A percentile compares a stretch with the other conserved stretches of the same genome.
These are phyloP conservation scores for Nyssa sinensis DNA, from an alignment of 148 eudicot species.

Conservation along the genomic window DNA sequence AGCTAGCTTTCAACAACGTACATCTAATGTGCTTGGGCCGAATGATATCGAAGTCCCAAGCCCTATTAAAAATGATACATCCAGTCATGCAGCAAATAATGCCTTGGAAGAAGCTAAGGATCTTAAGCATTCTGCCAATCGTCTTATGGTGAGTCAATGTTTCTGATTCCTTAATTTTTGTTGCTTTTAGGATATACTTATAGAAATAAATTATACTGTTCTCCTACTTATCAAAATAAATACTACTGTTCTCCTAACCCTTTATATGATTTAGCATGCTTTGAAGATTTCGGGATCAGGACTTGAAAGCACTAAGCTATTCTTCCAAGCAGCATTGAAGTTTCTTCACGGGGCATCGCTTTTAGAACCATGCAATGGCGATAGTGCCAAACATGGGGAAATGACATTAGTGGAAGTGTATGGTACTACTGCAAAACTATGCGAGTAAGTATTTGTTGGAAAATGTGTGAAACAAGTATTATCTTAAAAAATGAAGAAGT, in stretches of 20 bases:
- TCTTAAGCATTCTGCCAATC: conserved; percentile 46
- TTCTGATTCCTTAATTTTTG: neutral
- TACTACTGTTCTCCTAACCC: neutral
- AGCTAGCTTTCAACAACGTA: conserved; percentile 15
- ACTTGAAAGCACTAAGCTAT: conserved; percentile 34
- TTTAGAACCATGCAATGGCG: conserved; percentile 38
- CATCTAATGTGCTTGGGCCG: neutral
- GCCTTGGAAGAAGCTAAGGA: conserved; percentile 47
- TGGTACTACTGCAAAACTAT: conserved; percentile 43
- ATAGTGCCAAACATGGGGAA: conserved; percentile 28
- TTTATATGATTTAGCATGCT: conserved; percentile 11
- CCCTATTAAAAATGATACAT: conserved; percentile 24
- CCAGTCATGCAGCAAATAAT: conserved; percentile 36
- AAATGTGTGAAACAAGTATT: neutral
- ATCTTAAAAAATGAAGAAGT: too few relatives aligned
- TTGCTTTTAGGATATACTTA: neutral
- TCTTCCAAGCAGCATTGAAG: conserved; percentile 55
- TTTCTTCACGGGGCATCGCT: conserved; percentile 51
- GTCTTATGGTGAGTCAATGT: conserved; percentile 34
- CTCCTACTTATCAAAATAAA: neutral
- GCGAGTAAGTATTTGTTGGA: conserved; percentile 38
- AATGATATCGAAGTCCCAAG: conserved; percentile 25
- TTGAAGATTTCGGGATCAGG: conserved; percentile 35
- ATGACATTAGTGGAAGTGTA: conserved; percentile 34
- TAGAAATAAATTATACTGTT: too few relatives aligned